Conservation (phyloP, 2,329 filamentous ascomycete genomes). For the Trematosphaeria pertusa region DNA sequence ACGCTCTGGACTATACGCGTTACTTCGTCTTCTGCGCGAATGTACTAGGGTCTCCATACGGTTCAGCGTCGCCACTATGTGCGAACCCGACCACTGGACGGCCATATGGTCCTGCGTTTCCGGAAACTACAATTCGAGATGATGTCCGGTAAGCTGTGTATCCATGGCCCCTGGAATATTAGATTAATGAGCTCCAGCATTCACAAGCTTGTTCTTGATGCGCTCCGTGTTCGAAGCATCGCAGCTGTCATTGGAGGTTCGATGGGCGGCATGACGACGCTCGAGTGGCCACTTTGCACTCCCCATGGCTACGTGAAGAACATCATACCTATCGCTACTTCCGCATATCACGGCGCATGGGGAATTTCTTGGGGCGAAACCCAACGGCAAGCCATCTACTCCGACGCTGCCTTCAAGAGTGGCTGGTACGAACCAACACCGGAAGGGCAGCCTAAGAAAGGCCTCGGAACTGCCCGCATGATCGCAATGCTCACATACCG, state of each 20-base stretch:
- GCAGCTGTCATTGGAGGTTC: constrained; percentile 64
- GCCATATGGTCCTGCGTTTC: constrained; percentile 21
- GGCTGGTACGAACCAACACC: constrained; percentile 45
- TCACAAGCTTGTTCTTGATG: constrained; percentile 62
- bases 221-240: constrained; percentile 61
- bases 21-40: constrained; percentile 64
- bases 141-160: constrained; percentile 16
- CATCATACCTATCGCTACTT: constrained; percentile 64
- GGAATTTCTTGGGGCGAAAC: constrained; percentile 66
- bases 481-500: constrained; percentile 52
- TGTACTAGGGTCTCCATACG: constrained; percentile 63
- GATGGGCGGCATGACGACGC: constrained; percentile 65
- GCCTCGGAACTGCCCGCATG: constrained; percentile 48
- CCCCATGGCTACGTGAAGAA: constrained; percentile 57
- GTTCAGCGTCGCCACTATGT: constrained; percentile 59
- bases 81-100: constrained; percentile 23
- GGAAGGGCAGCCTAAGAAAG: constrained; percentile 40
- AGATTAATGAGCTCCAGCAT: constrained; percentile 45
- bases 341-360: constrained; percentile 64
- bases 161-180: not conserved
- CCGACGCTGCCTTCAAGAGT: constrained; percentile 41
- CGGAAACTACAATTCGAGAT: constrained; percentile 22
- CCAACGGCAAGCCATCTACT: constrained; percentile 58
- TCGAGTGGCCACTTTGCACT: constrained; percentile 61
- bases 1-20: constrained; percentile 60